Conservation (phyloP, 495 filamentous ascomycete species). For the Cairneyella variabilis region DNA sequence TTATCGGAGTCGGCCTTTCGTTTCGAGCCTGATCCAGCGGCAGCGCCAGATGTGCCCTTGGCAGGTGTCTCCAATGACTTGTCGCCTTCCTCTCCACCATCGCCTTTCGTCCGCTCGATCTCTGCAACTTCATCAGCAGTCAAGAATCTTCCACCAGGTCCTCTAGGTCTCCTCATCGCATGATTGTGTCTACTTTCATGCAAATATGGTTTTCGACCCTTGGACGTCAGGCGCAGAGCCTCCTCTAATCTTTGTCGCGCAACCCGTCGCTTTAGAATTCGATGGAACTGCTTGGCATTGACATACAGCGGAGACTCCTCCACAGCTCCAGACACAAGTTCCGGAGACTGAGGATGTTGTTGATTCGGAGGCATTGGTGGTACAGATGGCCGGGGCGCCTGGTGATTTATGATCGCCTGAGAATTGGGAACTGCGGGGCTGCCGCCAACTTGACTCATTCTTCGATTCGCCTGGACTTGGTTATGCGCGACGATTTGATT, state of each 20-base stretch:
- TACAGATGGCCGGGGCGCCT: slow-evolving; percentile 38
- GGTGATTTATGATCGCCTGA: slow-evolving; percentile 56
- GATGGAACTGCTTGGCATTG: slow-evolving; percentile 98
- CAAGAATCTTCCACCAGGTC: slow-evolving; percentile 94
- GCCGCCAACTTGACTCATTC: slow-evolving; percentile 57
- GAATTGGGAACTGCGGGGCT: slow-evolving; percentile 58
- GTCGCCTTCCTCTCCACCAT: slow-evolving; percentile 31
- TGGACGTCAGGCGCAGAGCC: slow-evolving; percentile 82
- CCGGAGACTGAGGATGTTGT: slow-evolving; percentile 72
- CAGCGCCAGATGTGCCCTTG: slow-evolving; percentile 41
- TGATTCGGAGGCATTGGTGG: slow-evolving; percentile 39
- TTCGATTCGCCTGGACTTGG: slow-evolving; percentile 37
- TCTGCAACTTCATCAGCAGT: slow-evolving; percentile 96
- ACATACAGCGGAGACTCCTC: slow-evolving; percentile 97
- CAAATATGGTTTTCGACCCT: slow-evolving; percentile 93
- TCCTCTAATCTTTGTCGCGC: slow-evolving; percentile 93
- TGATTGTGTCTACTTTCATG: slow-evolving; percentile 99
- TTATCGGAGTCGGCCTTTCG: slow-evolving; percentile 37
- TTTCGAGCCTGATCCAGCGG: slow-evolving; percentile 34
- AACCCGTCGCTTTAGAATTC: slow-evolving; percentile 89
- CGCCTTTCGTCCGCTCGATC: slow-evolving; percentile 64
- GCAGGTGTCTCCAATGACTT: slow-evolving; percentile 32
- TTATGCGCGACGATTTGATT: slow-evolving; percentile 37
- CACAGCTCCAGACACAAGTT: slow-evolving; percentile 69
- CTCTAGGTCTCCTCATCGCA: slow-evolving; percentile 92